Base-by-base conservation (phyloP, 805 yeast species). In the Myxozyma udenii region DNA sequence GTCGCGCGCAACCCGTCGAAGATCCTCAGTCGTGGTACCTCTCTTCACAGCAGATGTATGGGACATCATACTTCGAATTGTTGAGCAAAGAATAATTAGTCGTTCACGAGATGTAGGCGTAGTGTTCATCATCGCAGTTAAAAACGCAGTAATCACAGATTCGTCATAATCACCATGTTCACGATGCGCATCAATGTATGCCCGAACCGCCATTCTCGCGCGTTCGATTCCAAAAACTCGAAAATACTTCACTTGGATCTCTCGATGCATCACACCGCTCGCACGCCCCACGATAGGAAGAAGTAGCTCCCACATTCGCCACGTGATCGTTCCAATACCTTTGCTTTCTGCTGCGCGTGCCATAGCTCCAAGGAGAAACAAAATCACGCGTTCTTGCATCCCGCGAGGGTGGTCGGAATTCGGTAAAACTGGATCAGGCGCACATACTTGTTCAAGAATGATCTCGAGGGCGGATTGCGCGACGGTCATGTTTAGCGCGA, bases 141-240 rank as follows among this genome's bases (percentile, higher is more conserved):
- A 23, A 25, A 11, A 47, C 23, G 42, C 46, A 18, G 2, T n/a
- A 3, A 47, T 33, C 1, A 47, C 14, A 18, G 19, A 21, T 7
- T 21, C 24, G 16, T 18, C 22, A 39, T 49, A 49, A 7, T 39
- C 38, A 4, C 48, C 49, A 2, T 37, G 21, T 6, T 38, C 41
- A n/a, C 53, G 53, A 3, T 44, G 35, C 16, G 21, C n/a, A 22
- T 49, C 49, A 6, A 49, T 32, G 23, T 49, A 48, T 4, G 40
- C 39, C 16, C 33, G 36, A 7, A 49, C n/a, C 7, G 43, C 21
- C 38, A 33, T 37, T 6, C 41, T 38, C 4, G 44, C 48, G 14
- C 32, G 40, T 30, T 38, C 30, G 11, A 40, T 30, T 3, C 42
- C 38, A n/a, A 38, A 21, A 39, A 24, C 19, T 11, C n/a, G 5